These are phyloP conservation scores for Thinopyrum elongatum DNA, from an alignment of 176 grass and related monocot species.

Conservation along the genomic window DNA sequence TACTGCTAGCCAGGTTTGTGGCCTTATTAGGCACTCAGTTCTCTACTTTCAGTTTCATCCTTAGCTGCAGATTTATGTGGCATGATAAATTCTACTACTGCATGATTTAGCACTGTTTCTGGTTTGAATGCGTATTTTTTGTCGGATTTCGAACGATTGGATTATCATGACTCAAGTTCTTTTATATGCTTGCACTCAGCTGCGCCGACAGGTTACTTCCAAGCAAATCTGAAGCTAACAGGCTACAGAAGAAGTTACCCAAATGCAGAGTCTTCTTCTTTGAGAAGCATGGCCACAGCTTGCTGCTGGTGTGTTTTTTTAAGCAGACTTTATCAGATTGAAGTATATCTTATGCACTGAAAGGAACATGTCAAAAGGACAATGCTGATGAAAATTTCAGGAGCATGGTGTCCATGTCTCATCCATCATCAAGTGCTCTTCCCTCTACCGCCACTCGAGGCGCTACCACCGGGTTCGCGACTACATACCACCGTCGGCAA, in stretches of 20 bases:
- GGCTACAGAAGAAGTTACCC: slow-evolving; percentile 45
- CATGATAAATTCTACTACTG: background rate
- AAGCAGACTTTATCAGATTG: background rate
- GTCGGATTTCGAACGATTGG: background rate
- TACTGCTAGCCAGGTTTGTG: slow-evolving; percentile 50
- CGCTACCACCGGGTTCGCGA: slow-evolving; percentile 47
- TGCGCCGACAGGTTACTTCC: slow-evolving; percentile 62
- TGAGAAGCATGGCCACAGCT: slow-evolving; percentile 62
- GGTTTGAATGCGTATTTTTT: background rate
- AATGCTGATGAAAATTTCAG: slow-evolving; percentile 26
- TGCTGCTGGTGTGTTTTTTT: slow-evolving; percentile 53
- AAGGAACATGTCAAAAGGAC: background rate
- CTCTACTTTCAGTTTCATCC: background rate
- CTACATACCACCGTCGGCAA: slow-evolving; percentile 57
- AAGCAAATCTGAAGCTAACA: slow-evolving; percentile 62
- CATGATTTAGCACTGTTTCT: background rate
- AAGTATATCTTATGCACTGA: background rate
- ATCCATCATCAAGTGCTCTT: slow-evolving; percentile 60
- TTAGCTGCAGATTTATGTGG: background rate
- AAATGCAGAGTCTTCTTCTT: slow-evolving; percentile 65
- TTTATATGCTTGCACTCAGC: slow-evolving; percentile 39
- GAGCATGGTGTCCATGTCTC: slow-evolving; percentile 63
- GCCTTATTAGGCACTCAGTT: background rate
- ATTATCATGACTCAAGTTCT: background rate
- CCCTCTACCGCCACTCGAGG: slow-evolving; percentile 51